These are phyloP conservation scores for Nectriaceae sp. DNA, from an alignment of 2,329 filamentous ascomycete species.

Conservation along the genomic window DNA sequence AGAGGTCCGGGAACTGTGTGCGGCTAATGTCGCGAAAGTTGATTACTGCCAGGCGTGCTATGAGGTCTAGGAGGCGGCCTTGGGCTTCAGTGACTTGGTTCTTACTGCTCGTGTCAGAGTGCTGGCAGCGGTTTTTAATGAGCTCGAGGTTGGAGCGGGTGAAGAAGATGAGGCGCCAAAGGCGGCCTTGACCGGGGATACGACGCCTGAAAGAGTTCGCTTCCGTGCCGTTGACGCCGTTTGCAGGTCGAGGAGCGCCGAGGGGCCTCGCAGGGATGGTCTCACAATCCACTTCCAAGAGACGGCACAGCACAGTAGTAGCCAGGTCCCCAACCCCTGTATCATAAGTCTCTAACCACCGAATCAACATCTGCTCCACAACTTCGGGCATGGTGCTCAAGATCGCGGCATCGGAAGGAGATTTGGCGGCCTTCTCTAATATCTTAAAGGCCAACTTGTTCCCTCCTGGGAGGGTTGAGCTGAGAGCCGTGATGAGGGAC, in stretches of 20 bases:
- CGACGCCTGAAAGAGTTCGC: conserved; percentile 36
- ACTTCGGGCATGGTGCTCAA: conserved; percentile 52
- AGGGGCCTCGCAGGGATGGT: conserved; percentile 30
- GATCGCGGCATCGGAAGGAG: conserved; percentile 50
- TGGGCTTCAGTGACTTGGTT: conserved; percentile 53
- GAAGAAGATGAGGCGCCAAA: conserved; percentile 57
- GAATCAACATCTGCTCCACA: conserved; percentile 48
- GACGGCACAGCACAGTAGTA: conserved; percentile 50
- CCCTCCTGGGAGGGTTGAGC: conserved; percentile 55
- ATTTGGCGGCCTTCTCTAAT: conserved; percentile 54
- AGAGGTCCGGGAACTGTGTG: conserved; percentile 39
- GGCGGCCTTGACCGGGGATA: conserved; percentile 49
- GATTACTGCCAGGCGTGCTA: conserved; percentile 51
- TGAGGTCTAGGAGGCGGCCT: conserved; percentile 52
- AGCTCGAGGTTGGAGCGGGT: conserved; percentile 46
- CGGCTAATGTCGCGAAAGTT: conserved; percentile 44
- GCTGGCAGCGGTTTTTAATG: conserved; percentile 40
- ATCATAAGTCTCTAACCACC: conserved; percentile 55
- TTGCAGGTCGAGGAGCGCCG: conserved; percentile 9
- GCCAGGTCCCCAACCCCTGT: conserved; percentile 59
- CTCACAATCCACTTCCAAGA: conserved; percentile 58
- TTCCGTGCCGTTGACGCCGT: conserved; percentile 34
- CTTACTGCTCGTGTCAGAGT: conserved; percentile 30
- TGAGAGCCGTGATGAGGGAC: conserved; percentile 53
- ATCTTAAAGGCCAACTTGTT: conserved; percentile 60